Evolutionary conservation across 2,329 filamentous ascomycete species (phyloP), one percentile per base, ranked within the genome.

Genomic region (Aspergillus brasiliensis): DNA sequence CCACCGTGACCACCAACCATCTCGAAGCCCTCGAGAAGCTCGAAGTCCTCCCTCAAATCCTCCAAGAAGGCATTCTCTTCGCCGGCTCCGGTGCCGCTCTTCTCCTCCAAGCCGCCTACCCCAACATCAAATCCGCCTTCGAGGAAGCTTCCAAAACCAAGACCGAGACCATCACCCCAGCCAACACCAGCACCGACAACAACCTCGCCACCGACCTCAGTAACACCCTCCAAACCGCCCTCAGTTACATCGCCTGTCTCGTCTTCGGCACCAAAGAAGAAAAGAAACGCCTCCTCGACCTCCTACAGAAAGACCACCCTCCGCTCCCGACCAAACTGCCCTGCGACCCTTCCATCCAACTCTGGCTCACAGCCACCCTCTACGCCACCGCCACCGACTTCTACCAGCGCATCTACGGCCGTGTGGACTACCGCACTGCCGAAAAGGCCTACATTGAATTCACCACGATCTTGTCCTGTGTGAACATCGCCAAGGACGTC

Each of bases 361-460:
- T 73, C 54, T 76, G 74, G 74, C 66, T 75, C 51, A 66, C 72
- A 2, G 74, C 74, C 1, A 75, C 73, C 2, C 58, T 75, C 49
- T 76, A 76, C 59, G 72, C 72, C 17, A 75, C 73, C 15, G 68
- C 71, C 3, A 75, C 72, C 5, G 74, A 75, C 52, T 69, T 75
- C 61, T 76, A 75, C 60, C 73, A 76, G 63, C 71, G 74, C 10
- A 68, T 75, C 53, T 75, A 75, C 44, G 71, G 73, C 3, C 65
- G 67, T 19, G 67, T 75, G 17, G 68, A 70, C 52, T 70, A 71
- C 44, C 61, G 68, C 17, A 73, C 70, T 1, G 73, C 74, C 4
- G 67, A 75, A 37, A 68, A 63, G 6, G 71, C 66, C 3, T 76
- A 75, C 48, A 47, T 55, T 28, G 74, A 76, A 57, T 75, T 72